Base-by-base conservation (phyloP, 1,139 yeast genomes). In the Lodderomyces metapsilosis region DNA sequence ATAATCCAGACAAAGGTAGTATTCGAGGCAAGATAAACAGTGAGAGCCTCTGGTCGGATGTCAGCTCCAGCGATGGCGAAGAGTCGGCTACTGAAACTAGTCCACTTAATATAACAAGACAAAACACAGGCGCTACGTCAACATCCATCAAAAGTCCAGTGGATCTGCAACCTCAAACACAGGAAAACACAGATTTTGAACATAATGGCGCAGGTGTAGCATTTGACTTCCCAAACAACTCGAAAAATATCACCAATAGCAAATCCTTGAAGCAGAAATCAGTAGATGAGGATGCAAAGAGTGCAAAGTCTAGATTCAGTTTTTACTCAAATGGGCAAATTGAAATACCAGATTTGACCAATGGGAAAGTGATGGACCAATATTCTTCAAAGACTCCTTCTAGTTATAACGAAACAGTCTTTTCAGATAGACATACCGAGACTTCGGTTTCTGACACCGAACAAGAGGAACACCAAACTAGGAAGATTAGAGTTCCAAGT, bases 311-410 rank as follows among this genome's bases (percentile, higher is more conserved):
- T 1, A 53, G 64, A 38, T 41, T 46, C 38, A 64, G 66, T 40
- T 63, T 54, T 43, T 49, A 57, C 27, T 58, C 68, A 1, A 47
- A 51, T 3, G 76, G 76, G 2, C 74, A 70, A 43, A 72, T 72
- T 25, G 74, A 70, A 44, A 72, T 72, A 18, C 77, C 78, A 0
- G 71, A 70, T 38, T 58, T 68, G 30, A 53, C 59, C 39, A 63
- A 61, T 41, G 55, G 57, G 6, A 46, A 52, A 7, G 44, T 52
- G 4, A 46, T 52, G 15, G 53, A 52, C 13, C 52, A 59, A 6
- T 61, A 52, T 41, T 53, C 64, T 2, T 53, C 56, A 9, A 55
- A 39, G 37, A 50, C 66, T 2, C 45, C 48, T 7, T 47, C 56
- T 27, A 52, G 64, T 0, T 56, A 57, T 37, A 57, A 57, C 46